These are phyloP conservation scores for Odonthalia washingtoniensis DNA, from an alignment of 31 red algal species.

Conservation along the genomic window DNA sequence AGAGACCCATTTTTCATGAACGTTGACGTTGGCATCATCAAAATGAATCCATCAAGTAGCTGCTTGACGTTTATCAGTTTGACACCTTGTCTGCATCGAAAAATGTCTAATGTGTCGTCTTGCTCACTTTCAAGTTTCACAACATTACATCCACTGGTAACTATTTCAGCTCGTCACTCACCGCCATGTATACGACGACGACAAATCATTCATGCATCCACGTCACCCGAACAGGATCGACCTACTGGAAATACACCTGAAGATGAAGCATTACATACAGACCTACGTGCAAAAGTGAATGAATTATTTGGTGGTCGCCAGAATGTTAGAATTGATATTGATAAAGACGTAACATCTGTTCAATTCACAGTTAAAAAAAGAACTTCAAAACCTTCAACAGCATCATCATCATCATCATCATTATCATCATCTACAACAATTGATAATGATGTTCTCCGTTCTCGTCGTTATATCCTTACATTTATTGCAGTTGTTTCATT, in stretches of 20 bases:
- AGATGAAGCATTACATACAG: constrained; percentile 51
- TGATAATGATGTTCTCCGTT: neutral
- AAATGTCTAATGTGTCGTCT: too few relatives aligned
- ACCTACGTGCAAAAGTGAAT: constrained; percentile 65
- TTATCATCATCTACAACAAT: neutral
- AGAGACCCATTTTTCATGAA: too few relatives aligned
- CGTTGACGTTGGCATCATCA: too few relatives aligned
- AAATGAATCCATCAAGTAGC: too few relatives aligned
- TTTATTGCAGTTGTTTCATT: constrained; percentile 64
- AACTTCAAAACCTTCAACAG: neutral
- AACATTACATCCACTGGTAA: too few relatives aligned
- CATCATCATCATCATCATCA: neutral
- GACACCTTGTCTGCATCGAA: too few relatives aligned
- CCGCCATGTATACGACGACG: too few relatives aligned
- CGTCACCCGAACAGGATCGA: neutral
- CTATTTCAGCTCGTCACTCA: too few relatives aligned
- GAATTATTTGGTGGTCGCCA: constrained; percentile 67
- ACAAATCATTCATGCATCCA: neutral
- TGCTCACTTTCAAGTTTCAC: too few relatives aligned
- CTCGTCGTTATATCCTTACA: constrained; percentile 54
- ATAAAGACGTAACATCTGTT: constrained; percentile 44
- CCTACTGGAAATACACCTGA: constrained; percentile 45
- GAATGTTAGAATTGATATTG: constrained; percentile 67
- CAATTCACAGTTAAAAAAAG: constrained; percentile 49
- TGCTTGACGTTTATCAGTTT: too few relatives aligned